Evolutionary conservation across 176 grass and related monocot species (phyloP).

Genomic region (Oryza meridionalis): DNA sequence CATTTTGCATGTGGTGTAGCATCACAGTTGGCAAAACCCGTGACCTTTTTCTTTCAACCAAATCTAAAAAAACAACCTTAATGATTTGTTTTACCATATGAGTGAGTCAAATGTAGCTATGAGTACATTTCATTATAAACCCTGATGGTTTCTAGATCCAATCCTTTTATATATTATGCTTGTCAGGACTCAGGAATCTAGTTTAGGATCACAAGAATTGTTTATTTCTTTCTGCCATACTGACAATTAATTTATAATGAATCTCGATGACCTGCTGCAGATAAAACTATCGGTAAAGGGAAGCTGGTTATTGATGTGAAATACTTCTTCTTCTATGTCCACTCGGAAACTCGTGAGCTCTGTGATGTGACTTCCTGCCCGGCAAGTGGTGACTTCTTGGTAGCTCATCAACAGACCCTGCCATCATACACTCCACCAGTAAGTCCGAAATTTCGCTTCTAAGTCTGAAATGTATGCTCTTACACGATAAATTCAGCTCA

Average conservation of each 20-base stretch:
- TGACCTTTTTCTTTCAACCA: not conserved
- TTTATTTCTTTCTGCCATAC: not conserved
- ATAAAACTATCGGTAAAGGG: conserved; percentile 51
- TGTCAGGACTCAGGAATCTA: not conserved
- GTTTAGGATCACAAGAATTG: not conserved
- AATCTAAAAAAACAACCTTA: not conserved
- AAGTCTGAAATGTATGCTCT: not conserved
- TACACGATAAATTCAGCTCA: not conserved
- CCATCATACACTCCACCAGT: conserved; percentile 65
- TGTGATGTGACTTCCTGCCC: conserved; percentile 78
- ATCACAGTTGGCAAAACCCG: not conserved
- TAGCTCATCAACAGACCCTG: conserved; percentile 56
- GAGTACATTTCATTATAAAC: not conserved
- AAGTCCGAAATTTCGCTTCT: conserved; percentile 14
- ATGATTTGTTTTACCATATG: not conserved
- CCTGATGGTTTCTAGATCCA: not conserved
- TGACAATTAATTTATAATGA: not conserved
- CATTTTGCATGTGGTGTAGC: conserved; percentile 17
- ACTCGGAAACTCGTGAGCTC: conserved; percentile 73
- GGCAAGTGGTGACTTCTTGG: conserved; percentile 49
- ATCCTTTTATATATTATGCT: not conserved
- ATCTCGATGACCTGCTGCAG: conserved; percentile 52
- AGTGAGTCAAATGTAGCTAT: not conserved
- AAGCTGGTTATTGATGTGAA: conserved; percentile 77
- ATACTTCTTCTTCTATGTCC: conserved; percentile 60